Base-by-base conservation (phyloP, 768 basidiomycete genomes). In the Postia placenta region DNA sequence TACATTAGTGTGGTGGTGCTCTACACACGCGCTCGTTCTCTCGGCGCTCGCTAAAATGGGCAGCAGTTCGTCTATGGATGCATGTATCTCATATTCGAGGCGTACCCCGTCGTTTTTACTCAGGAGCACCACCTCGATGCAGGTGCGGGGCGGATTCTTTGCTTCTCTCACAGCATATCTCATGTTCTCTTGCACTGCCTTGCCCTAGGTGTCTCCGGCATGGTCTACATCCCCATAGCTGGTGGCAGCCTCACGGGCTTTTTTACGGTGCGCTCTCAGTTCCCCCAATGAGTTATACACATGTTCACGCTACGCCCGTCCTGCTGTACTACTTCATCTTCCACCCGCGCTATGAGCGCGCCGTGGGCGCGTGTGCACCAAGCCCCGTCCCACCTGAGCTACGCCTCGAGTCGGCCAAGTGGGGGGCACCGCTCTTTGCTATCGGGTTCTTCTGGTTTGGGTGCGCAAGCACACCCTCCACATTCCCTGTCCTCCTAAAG, bases 401-500 rank as follows among this genome's bases (percentile, higher is more conserved):
- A 45, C 72, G 83, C 15, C 61, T 84, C 23, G 69, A 71, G 44
- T 66, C 75, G 42, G 72, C 72, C 1, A 67, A 83, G 53, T 64
- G 75, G 53, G 76, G 74, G 2, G 72, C 75, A 0, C 81, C 81
- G 3, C 52, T 79, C 26, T 73, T 79, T 53, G 66, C 76, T 26
- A 36, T 68, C 19, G 75, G 79, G 6, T 79, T 84, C 66, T 85
- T 87, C 65, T 82, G 82, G 83, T 81, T 85, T 49, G 80, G 80
- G 30, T 53, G 35, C 33, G 51, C 24, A 0, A n/a, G 5, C 24
- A 12, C 12, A n/a, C n/a, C n/a, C n/a, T n/a, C n/a, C n/a, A n/a
- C n/a, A n/a, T 35, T 7, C 5, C n/a, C n/a, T n/a, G n/a, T n/a
- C n/a, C 17, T 5, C n/a, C 3, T 15, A 14, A 79, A 81, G n/a